Percentiles rank a stretch among this genome's conserved stretches.
These are phyloP conservation scores for Cystofilobasidium capitatum DNA, from an alignment of 768 basidiomycete genomes.

Conservation along the genomic window DNA sequence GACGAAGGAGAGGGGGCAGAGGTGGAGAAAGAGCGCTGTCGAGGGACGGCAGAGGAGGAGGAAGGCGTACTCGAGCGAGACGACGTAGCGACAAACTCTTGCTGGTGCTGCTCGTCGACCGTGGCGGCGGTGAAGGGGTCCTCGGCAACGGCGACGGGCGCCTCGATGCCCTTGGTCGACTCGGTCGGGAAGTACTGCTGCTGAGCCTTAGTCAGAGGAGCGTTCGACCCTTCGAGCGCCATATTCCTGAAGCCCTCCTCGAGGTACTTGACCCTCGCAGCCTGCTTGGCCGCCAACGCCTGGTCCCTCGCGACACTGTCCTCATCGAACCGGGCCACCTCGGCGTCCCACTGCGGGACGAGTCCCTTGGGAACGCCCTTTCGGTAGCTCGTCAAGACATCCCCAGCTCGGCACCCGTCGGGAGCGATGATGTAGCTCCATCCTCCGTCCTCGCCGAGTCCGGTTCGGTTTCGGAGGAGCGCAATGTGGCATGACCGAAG, in stretches of 20 bases:
- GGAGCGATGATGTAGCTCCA: conserved; percentile 92
- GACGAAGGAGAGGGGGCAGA: background rate
- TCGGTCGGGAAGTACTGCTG: too few species aligned
- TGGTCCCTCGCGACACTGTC: conserved; percentile 20
- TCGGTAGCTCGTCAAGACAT: conserved; percentile 75
- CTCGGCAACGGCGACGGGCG: too few species aligned
- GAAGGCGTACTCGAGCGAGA: conserved; percentile 15
- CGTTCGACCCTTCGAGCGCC: too few species aligned
- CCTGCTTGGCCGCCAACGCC: conserved; percentile 7
- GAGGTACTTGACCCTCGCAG: background rate
- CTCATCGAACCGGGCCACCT: conserved; percentile 26
- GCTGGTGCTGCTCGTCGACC: too few species aligned
- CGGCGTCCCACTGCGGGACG: conserved; percentile 47
- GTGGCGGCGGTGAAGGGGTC: too few species aligned
- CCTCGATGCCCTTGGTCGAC: too few species aligned
- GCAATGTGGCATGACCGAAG: conserved; percentile 91
- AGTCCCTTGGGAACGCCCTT: conserved; percentile 68
- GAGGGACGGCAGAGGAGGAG: conserved; percentile 24
- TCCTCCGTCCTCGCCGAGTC: conserved; percentile 28
- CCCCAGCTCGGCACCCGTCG: conserved; percentile 78
- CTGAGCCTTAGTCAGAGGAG: too few species aligned
- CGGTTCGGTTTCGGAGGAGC: conserved; percentile 48
- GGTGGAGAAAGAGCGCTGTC: conserved; percentile 9
- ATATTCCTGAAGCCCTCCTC: background rate
- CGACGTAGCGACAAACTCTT: too few species aligned